phyloP scores from a whole-genome alignment of 2,329 filamentous ascomycete genomes.

The Zymoseptoria brevis region DNA sequence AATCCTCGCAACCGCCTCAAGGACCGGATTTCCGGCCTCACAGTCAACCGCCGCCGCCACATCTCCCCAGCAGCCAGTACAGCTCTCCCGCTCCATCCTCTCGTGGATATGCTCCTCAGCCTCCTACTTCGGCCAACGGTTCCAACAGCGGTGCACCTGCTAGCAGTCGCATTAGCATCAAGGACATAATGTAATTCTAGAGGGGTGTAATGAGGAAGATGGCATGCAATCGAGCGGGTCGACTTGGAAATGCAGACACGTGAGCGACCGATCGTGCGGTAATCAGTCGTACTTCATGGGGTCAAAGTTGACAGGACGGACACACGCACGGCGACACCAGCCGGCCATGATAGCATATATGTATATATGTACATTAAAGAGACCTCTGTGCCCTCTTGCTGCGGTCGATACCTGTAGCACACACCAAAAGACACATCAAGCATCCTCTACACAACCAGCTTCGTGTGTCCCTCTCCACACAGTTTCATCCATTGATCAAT shows the following conservation, averaged over 20 bases:
- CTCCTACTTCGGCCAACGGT: slow-evolving; percentile 11
- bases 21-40: slow-evolving; percentile 4
- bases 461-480: too few species aligned
- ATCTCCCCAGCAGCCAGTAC: slow-evolving; percentile 7
- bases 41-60: slow-evolving; percentile 16
- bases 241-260: background rate
- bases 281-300: too few species aligned
- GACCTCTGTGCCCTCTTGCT: background rate
- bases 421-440: too few species aligned
- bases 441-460: too few species aligned
- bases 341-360: background rate
- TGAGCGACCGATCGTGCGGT: too few species aligned
- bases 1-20: slow-evolving; percentile 10
- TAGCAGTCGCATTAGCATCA: slow-evolving; percentile 30
- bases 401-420: too few species aligned
- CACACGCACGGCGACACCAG: too few species aligned
- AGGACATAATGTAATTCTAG: slow-evolving; percentile 29
- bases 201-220: background rate
- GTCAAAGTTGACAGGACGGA: background rate
- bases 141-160: slow-evolving; percentile 9
- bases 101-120: slow-evolving; percentile 4
- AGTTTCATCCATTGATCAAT: too few species aligned
- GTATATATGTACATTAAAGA: background rate
- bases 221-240: background rate
- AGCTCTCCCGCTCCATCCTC: slow-evolving; percentile 11